Evolutionary conservation across 495 filamentous ascomycete genomes (phyloP).

Genomic region (Aspergillus incahuasiensis): DNA sequence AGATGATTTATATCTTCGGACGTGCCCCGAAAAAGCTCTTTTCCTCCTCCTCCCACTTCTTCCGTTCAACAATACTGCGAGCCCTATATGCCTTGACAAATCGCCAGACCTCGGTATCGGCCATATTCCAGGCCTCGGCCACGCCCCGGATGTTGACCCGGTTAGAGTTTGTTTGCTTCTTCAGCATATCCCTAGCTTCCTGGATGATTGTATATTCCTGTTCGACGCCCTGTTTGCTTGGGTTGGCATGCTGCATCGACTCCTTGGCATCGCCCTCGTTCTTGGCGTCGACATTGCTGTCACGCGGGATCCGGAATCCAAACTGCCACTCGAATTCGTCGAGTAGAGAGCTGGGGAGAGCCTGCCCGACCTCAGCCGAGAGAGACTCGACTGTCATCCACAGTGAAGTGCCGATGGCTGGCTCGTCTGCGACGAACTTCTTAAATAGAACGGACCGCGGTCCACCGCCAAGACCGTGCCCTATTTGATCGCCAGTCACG

Average conservation of each 20-base stretch:
- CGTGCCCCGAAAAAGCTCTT: conserved; percentile 35
- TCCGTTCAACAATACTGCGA: conserved; percentile 41
- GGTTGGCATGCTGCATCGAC: conserved; percentile 36
- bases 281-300: conserved; percentile 46
- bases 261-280: conserved; percentile 46
- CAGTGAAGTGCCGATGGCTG: conserved; percentile 54
- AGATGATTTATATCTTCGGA: conserved; percentile 9
- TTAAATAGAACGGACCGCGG: conserved; percentile 72
- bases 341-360: conserved; percentile 38
- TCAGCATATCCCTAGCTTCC: conserved; percentile 52
- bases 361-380: conserved; percentile 37
- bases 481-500: conserved; percentile 66
- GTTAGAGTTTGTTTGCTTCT: conserved; percentile 27
- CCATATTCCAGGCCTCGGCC: conserved; percentile 89
- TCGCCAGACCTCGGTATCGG: conserved; percentile 88
- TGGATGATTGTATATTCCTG: conserved; percentile 59
- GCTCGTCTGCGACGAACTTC: conserved; percentile 67
- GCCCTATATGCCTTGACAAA: conserved; percentile 72
- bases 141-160: conserved; percentile 48
- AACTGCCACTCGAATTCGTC: conserved; percentile 81
- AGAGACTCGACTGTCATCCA: conserved; percentile 77
- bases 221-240: conserved; percentile 42
- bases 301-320: conserved; percentile 71
- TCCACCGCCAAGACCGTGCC: conserved; percentile 52
- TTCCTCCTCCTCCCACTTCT: conserved; percentile 45